These are phyloP conservation scores for Cercospora sp. DNA, from an alignment of 2,329 filamentous ascomycete genomes.

Conservation along the genomic window DNA sequence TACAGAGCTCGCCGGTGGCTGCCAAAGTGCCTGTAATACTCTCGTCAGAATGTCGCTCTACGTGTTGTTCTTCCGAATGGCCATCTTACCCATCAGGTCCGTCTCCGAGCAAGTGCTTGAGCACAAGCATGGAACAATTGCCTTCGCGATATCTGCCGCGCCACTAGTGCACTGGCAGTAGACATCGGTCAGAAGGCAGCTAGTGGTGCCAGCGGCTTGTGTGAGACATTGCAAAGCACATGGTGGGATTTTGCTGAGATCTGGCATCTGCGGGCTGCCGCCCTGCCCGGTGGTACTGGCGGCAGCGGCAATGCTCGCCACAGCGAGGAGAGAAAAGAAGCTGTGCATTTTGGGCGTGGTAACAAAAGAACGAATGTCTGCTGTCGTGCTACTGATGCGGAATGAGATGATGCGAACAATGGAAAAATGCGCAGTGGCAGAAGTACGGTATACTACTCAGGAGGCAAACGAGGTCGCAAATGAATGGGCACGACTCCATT, in stretches of 20 bases:
- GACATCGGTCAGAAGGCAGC: slow-evolving; percentile 51
- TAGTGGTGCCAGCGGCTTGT: slow-evolving; percentile 49
- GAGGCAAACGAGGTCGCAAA: slow-evolving; percentile 2
- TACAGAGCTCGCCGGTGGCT: slow-evolving; percentile 30
- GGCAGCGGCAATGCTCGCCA: slow-evolving; percentile 7
- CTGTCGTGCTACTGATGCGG: slow-evolving; percentile 1
- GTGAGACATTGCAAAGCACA: slow-evolving; percentile 46
- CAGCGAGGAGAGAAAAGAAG: slow-evolving; percentile 13
- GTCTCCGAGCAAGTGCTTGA: slow-evolving; percentile 39
- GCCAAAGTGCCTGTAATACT: neutral
- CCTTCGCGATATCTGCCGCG: slow-evolving; percentile 38
- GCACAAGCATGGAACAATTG: slow-evolving; percentile 47
- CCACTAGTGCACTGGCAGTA: slow-evolving; percentile 56
- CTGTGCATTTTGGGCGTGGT: slow-evolving; percentile 9
- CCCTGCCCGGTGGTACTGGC: neutral
- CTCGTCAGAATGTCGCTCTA: neutral
- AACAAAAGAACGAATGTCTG: slow-evolving; percentile 4
- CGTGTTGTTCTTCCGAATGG: neutral
- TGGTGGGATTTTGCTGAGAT: slow-evolving; percentile 16
- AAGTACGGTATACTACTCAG: slow-evolving; percentile 4
- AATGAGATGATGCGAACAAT: neutral
- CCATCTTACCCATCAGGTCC: slow-evolving; percentile 44
- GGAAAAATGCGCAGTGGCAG: neutral
- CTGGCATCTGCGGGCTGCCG: slow-evolving; percentile 4
- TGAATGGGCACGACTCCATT: slow-evolving; percentile 5